Conservation (phyloP, 148 eudicot genomes). For the Chenopodium berlandieri region DNA sequence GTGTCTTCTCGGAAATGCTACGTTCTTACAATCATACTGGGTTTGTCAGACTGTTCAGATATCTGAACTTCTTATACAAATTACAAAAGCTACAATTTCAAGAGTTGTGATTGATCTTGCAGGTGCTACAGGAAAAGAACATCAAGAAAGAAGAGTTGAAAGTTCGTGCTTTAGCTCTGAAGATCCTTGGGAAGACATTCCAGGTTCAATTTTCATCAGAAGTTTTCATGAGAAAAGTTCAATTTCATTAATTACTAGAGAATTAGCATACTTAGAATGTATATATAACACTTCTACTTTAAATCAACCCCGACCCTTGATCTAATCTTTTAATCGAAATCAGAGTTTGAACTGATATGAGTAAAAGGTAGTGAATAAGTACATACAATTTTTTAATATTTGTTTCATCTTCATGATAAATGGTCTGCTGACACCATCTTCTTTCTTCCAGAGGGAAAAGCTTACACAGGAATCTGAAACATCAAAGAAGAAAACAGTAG, state of each 20-base stretch:
- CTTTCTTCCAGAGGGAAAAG: conserved; percentile 51
- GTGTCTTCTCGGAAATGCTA: not conserved
- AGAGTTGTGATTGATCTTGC: conserved; percentile 9
- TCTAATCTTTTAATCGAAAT: no score
- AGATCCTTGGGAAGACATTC: conserved; percentile 68
- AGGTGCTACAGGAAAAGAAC: conserved; percentile 79
- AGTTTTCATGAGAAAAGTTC: not conserved
- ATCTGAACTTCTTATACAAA: not conserved
- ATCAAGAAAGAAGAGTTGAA: conserved; percentile 80
- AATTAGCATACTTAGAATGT: not conserved
- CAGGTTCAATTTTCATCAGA: conserved; percentile 46
- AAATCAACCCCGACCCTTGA: not conserved
- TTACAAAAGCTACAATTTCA: not conserved
- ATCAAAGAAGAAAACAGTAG: conserved; percentile 62
- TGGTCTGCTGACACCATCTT: not conserved
- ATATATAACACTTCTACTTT: not conserved
- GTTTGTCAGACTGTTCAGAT: not conserved
- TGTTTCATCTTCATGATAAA: not conserved
- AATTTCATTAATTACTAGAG: not conserved
- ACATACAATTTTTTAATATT: no score
- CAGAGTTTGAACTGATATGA: not conserved
- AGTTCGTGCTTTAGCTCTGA: conserved; percentile 70
- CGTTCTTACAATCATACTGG: not conserved
- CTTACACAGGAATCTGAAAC: conserved; percentile 46
- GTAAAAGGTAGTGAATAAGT: not conserved